Conservation (phyloP, 164 flowering plant species). For the Stephania yunnanensis region DNA sequence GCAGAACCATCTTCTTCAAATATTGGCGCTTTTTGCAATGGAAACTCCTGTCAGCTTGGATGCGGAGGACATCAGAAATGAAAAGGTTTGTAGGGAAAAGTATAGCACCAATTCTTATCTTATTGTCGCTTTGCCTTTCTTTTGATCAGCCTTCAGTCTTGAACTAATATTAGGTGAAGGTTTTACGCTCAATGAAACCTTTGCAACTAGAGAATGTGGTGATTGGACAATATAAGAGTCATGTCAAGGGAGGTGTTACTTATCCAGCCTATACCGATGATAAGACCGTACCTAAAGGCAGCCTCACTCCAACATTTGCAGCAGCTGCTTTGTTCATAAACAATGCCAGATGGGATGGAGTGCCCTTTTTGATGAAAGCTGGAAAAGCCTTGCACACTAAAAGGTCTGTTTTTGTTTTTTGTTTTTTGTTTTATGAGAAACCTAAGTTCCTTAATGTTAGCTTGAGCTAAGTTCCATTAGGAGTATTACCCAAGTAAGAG, state of each 20-base stretch:
- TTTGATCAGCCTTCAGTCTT: not conserved
- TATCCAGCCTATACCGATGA: constrained; percentile 67
- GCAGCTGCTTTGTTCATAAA: constrained; percentile 78
- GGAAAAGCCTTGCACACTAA: constrained; percentile 69
- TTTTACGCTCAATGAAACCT: constrained; percentile 66
- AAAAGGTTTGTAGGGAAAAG: constrained; percentile 51
- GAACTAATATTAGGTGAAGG: constrained; percentile 55
- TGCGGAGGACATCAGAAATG: constrained; percentile 86
- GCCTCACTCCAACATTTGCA: constrained; percentile 75
- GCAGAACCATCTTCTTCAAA: constrained; percentile 91
- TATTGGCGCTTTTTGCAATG: constrained; percentile 84
- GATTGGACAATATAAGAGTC: constrained; percentile 72
- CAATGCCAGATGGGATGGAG: constrained; percentile 95
- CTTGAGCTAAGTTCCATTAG: not conserved
- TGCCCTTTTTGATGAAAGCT: constrained; percentile 87
- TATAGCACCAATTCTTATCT: not conserved
- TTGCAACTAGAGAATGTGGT: constrained; percentile 54
- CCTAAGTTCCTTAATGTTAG: not conserved
- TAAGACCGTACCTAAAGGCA: constrained; percentile 56
- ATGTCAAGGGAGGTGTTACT: constrained; percentile 43
- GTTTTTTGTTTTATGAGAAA: not conserved
- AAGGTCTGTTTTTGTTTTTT: constrained; percentile 24
- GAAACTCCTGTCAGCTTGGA: constrained; percentile 92
- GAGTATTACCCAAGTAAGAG: not conserved
- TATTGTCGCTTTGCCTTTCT: not conserved